phyloP scores from a whole-genome alignment of 139 green algal species.

The Ulvella scutata region DNA sequence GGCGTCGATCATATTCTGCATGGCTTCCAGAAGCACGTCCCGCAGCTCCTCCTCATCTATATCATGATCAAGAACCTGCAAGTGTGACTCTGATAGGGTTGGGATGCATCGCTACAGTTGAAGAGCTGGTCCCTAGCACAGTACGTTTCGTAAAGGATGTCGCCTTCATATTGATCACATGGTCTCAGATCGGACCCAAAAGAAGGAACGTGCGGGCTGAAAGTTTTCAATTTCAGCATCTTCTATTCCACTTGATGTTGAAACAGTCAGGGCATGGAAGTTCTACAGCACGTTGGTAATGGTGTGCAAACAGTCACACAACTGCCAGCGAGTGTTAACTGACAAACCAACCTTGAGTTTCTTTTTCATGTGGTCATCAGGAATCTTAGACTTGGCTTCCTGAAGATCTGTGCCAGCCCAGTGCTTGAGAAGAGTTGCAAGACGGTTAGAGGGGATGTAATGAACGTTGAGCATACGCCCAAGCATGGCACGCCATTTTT shows the following conservation, averaged over 20 bases:
- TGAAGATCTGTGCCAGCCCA: slow-evolving; percentile 26
- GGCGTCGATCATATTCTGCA: slow-evolving; percentile 4
- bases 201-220: no score
- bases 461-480: slow-evolving; percentile 18
- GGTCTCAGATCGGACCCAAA: background rate
- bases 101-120: no score
- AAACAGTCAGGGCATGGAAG: background rate
- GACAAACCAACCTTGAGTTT: background rate
- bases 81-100: no score
- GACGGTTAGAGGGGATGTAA: slow-evolving; percentile 33
- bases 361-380: slow-evolving; percentile 1
- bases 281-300: background rate
- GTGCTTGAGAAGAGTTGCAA: slow-evolving; percentile 38
- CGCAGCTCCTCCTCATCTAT: slow-evolving; percentile 38
- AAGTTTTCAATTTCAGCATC: no score
- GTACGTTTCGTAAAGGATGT: background rate
- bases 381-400: background rate
- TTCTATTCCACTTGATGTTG: no score
- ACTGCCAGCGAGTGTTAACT: background rate
- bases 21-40: slow-evolving; percentile 27
- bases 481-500: slow-evolving; percentile 41
- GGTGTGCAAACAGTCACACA: background rate
- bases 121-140: no score
- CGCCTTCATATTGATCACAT: background rate
- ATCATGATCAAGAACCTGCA: slow-evolving; percentile 40